phyloP scores from a whole-genome alignment of 2,329 filamentous ascomycete genomes.

The Phaeoacremonium minimum region DNA sequence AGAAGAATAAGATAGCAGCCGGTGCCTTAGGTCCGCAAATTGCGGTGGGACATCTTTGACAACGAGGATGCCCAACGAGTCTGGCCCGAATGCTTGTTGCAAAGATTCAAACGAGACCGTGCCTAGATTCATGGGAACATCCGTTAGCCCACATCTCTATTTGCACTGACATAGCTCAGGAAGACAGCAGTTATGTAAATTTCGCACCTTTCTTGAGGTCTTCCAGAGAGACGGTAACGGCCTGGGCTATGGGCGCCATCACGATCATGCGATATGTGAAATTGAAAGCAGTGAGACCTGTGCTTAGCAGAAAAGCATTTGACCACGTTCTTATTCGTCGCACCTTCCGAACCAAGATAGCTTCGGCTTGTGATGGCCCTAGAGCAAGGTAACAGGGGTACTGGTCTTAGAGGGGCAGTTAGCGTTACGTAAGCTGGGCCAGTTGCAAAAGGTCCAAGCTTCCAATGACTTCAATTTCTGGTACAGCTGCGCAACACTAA shows the following conservation, averaged over 20 bases:
- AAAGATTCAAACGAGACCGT: conserved; percentile 65
- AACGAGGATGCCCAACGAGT: conserved; percentile 88
- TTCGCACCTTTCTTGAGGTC: conserved; percentile 52
- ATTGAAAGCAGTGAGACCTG: too few relatives aligned
- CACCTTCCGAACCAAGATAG: too few relatives aligned
- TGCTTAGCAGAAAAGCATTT: too few relatives aligned
- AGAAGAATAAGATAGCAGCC: conserved; percentile 79
- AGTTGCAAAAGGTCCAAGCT: too few relatives aligned
- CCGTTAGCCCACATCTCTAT: conserved; percentile 5
- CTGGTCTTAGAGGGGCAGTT: too few relatives aligned
- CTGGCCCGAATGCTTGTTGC: conserved; percentile 80
- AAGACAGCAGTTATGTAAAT: conserved; percentile 1
- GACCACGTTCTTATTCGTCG: too few relatives aligned
- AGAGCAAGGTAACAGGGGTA: too few relatives aligned
- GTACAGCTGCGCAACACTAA: too few relatives aligned
- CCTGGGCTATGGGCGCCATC: conserved; percentile 47
- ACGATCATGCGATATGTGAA: too few relatives aligned
- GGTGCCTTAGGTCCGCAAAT: conserved; percentile 68
- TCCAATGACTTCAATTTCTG: too few relatives aligned
- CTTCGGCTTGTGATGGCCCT: too few relatives aligned
- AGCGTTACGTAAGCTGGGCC: too few relatives aligned
- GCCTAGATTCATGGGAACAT: conserved; percentile 35
- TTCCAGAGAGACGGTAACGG: conserved; percentile 57
- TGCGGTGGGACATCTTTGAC: conserved; percentile 76
- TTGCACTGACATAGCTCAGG: conserved; percentile 15